A percentile compares a stretch with the other conserved stretches of the same genome.
These are phyloP conservation scores for Xylariaceae sp. DNA, from an alignment of 2,329 filamentous ascomycete species.

Conservation along the genomic window DNA sequence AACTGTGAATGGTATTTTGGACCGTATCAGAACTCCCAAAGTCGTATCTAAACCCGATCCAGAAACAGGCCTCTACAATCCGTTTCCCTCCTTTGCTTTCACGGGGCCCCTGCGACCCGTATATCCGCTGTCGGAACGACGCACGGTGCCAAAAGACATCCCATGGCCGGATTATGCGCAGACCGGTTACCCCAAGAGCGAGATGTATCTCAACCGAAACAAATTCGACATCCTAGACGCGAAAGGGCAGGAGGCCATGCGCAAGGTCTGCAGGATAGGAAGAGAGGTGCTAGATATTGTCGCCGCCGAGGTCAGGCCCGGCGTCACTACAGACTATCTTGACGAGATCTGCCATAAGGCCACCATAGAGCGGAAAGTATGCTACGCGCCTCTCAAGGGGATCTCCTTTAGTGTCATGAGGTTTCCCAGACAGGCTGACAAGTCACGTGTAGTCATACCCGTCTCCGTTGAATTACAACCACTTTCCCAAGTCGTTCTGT, in stretches of 20 bases:
- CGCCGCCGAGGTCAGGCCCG: slow-evolving; percentile 77
- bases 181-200: slow-evolving; percentile 69
- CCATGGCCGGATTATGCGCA: slow-evolving; percentile 81
- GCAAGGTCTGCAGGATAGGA: slow-evolving; percentile 81
- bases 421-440: slow-evolving; percentile 13
- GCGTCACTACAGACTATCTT: slow-evolving; percentile 91
- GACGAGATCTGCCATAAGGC: slow-evolving; percentile 94
- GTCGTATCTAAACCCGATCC: slow-evolving; percentile 86
- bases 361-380: slow-evolving; percentile 84
- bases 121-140: slow-evolving; percentile 72
- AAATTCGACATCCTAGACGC: slow-evolving; percentile 80
- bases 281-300: slow-evolving; percentile 92
- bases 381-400: slow-evolving; percentile 31
- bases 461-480: slow-evolving; percentile 88
- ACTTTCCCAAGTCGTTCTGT: slow-evolving; percentile 97
- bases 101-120: slow-evolving; percentile 79
- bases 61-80: slow-evolving; percentile 87
- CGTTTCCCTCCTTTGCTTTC: slow-evolving; percentile 82
- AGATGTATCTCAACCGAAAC: slow-evolving; percentile 62
- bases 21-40: slow-evolving; percentile 70
- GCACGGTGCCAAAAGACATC: slow-evolving; percentile 75
- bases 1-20: slow-evolving; percentile 62
- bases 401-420: too few relatives aligned
- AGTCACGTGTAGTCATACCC: slow-evolving; percentile 70
- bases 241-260: slow-evolving; percentile 81